Percentiles rank a stretch among this genome's conserved stretches.
Evolutionary conservation across 148 eudicot genomes (phyloP).

Genomic region (Cornus controversa): DNA sequence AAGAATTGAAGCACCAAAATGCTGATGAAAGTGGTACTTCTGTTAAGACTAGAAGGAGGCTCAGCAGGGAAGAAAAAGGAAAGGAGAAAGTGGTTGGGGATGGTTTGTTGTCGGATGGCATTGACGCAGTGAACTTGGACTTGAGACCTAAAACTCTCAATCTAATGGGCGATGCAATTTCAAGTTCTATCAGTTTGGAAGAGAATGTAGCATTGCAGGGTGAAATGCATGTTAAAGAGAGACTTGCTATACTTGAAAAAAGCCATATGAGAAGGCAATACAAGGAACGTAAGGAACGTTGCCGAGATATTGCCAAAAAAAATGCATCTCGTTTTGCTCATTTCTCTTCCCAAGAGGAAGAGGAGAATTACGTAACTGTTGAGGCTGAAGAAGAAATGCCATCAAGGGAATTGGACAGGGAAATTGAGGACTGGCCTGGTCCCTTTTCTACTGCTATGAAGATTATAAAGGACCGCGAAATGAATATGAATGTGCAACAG

Average conservation of each 20-base stretch:
- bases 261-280: not conserved
- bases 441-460: slow-evolving; percentile 94
- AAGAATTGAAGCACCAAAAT: not conserved
- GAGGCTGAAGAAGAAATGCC: slow-evolving; percentile 37
- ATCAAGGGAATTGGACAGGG: slow-evolving; percentile 12
- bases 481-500: slow-evolving; percentile 24
- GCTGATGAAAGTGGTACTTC: slow-evolving; percentile 7
- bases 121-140: slow-evolving; percentile 9
- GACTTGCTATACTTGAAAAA: not conserved
- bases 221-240: not conserved
- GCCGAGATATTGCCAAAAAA: slow-evolving; percentile 45
- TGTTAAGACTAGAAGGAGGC: slow-evolving; percentile 10
- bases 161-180: not conserved
- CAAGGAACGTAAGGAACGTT: slow-evolving; percentile 25
- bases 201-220: not conserved
- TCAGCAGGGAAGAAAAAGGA: slow-evolving; percentile 41
- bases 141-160: not conserved
- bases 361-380: slow-evolving; percentile 21
- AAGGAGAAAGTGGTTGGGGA: slow-evolving; percentile 23
- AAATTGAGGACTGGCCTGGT: slow-evolving; percentile 85
- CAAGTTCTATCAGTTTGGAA: not conserved
- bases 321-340: slow-evolving; percentile 66
- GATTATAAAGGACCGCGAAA: slow-evolving; percentile 63
- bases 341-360: slow-evolving; percentile 45
- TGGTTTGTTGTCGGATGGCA: slow-evolving; percentile 4